Base-by-base conservation (phyloP, 371 early-diverging fungal species). In the Actinomortierella wolfii region DNA sequence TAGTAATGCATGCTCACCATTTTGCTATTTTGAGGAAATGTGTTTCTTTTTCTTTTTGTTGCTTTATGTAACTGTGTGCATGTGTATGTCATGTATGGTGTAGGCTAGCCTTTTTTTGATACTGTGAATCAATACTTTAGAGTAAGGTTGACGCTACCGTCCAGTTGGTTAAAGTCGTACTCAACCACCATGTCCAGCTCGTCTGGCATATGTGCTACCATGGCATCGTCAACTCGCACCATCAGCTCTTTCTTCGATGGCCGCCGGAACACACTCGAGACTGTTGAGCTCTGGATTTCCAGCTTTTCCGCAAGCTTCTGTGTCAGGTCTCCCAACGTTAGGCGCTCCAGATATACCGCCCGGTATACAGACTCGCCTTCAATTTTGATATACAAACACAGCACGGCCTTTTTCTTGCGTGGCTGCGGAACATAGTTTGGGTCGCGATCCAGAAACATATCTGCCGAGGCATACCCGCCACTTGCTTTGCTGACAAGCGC, bases 101-200 rank as follows among this genome's bases (percentile, higher is more conserved):
- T 11, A 34, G 34, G 34, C 34, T 34, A 11, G 11, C 34, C 34
- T 11, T 34, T 34, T 34, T 34, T 34, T 34, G 34, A 6, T 11
- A 4, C 34, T 34, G 4, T 11, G 34, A 6, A 6, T 78, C 57
- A 81, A 54, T 80, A 83, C 26, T 71, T 78, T 21, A 85, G 68
- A 3, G 80, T 64, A 21, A 85, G 59, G 28, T 78, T 79, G 28
- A 78, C 58, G 20, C 61, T 60, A 14, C 80, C 83, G 59, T 81
- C 83, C 25, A 65, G 65, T 42, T 74, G 69, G n/a, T 64, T 75
- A 26, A 79, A 58, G 9, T 75, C 69, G 52, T 67, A 80, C 14
- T 81, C 81, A 42, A 85, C 75, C 9, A 74, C 77, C 78, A 86
- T 86, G 53, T 80, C 82, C 44, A 79, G 75, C 56, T 83, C 82